Evolutionary conservation across 495 filamentous ascomycete species (phyloP).

Genomic region (Penicillium robsamsonii): DNA sequence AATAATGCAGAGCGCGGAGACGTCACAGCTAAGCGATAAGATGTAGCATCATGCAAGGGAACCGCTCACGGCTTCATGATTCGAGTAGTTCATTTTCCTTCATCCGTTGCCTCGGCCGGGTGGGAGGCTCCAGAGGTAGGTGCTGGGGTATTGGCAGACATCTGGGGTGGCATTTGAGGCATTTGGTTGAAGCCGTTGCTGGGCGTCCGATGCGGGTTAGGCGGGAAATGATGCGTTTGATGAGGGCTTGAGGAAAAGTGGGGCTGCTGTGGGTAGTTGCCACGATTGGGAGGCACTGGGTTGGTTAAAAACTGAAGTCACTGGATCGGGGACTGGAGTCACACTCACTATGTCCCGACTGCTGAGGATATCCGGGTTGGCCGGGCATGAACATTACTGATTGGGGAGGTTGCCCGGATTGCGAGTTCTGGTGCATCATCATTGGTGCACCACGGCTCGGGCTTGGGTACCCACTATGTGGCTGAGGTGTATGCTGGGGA

Average conservation of each 20-base stretch:
- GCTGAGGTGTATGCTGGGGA: conserved; percentile 59
- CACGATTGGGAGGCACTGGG: conserved; percentile 58
- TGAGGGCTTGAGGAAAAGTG: conserved; percentile 65
- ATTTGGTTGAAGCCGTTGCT: conserved; percentile 59
- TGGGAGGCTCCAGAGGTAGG: conserved; percentile 35
- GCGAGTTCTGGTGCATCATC: conserved; percentile 81
- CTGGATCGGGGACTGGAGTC: not conserved
- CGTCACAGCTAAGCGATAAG: conserved; percentile 9
- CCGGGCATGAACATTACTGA: conserved; percentile 67
- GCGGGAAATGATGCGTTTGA: conserved; percentile 63
- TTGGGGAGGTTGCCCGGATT: conserved; percentile 63
- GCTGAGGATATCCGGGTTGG: conserved; percentile 66
- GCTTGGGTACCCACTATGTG: conserved; percentile 78
- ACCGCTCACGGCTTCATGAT: conserved; percentile 9
- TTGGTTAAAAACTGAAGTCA: conserved; percentile 25
- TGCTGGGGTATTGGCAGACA: conserved; percentile 42
- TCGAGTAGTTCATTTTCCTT: conserved; percentile 51
- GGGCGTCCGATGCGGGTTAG: conserved; percentile 57
- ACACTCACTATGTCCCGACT: conserved; percentile 63
- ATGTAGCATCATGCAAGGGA: conserved; percentile 12
- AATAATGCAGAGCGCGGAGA: conserved; percentile 1
- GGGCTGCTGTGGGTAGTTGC: conserved; percentile 55
- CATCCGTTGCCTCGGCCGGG: conserved; percentile 49
- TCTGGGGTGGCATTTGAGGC: conserved; percentile 48
- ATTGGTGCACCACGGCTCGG: conserved; percentile 73